Percentiles rank a stretch among this genome's conserved stretches.
Evolutionary conservation across 768 basidiomycete genomes (phyloP).

Genomic region (Glaciozyma martinii): DNA sequence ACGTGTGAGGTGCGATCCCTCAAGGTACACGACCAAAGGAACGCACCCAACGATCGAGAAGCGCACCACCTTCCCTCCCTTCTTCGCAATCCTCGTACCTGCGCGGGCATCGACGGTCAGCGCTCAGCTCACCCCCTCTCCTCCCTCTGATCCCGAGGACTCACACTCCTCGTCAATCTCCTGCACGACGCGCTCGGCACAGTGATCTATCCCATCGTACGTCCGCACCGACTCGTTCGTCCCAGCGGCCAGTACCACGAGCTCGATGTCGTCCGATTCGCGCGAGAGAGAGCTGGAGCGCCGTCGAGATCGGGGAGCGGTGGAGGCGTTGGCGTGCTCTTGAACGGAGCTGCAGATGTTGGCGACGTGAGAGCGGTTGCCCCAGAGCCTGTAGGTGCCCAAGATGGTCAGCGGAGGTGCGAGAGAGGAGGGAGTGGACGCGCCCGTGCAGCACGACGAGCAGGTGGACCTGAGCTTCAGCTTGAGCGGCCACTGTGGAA

Average conservation of each 20-base stretch:
- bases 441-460: too few species aligned
- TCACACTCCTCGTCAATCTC: conserved; percentile 1
- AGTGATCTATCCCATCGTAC: conserved; percentile 6
- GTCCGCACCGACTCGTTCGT: not conserved
- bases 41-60: conserved; percentile 29
- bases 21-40: not conserved
- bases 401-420: too few species aligned
- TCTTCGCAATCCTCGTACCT: conserved; percentile 20
- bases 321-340: not conserved
- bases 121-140: too few species aligned
- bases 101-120: too few species aligned
- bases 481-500: too few species aligned
- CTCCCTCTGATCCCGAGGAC: too few species aligned
- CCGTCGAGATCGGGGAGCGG: not conserved
- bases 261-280: not conserved
- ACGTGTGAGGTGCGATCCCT: not conserved
- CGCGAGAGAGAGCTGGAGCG: not conserved
- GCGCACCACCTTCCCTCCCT: conserved; percentile 48
- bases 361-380: not conserved
- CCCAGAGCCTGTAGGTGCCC: conserved; percentile 40
- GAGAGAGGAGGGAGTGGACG: too few species aligned
- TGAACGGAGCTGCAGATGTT: not conserved
- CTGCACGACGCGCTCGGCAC: conserved; percentile 5
- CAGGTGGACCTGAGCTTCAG: too few species aligned
- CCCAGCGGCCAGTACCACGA: not conserved